Base-by-base conservation (phyloP, 2,329 filamentous ascomycete genomes). In the Apiospora marii region DNA sequence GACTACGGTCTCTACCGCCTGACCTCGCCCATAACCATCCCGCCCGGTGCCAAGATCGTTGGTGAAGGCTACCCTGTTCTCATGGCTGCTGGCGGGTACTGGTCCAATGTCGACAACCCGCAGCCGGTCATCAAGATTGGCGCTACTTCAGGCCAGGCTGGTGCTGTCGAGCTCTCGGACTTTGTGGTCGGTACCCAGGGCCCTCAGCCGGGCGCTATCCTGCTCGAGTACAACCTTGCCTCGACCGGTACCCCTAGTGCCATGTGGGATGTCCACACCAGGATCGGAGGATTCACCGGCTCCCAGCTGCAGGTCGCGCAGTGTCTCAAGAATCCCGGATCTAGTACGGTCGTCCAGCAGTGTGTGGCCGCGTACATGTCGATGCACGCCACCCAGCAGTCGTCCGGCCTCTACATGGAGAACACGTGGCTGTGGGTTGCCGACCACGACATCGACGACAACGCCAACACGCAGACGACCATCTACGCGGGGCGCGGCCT, bases 251-350 rank as follows among this genome's bases (percentile, higher is more conserved):
- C 77, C 48, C 86, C 87, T 2, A 84, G 84, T 4, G 90, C 89
- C 19, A 86, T 92, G 80, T 95, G 93, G 93, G 93, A 95, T 76
- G 89, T 92, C 16, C 93, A 95, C 82, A 89, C 92, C 78, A 90
- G 93, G 77, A 87, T 96, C 68, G 93, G 92, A 75, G 93, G 93
- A 19, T 91, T 90, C 74, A 87, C 88, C 4, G 92, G 92, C 51
- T 93, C 92, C 5, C 82, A 91, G 51, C 87, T 95, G 43, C 91
- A 93, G 80, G 87, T 89, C 41, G 86, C 90, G 73, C 89, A 90
- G 71, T 96, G 93, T 80, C 83, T 87, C 73, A 94, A 92, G 81
- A 80, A 84, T 67, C 79, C 85, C 71, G 72, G 79, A 73, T 77
- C 51, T 30, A 76, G 70, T 64, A 76, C 77, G 70, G 76, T 85